phyloP scores from a whole-genome alignment of 768 basidiomycete species.

The Jaapia argillacea region DNA sequence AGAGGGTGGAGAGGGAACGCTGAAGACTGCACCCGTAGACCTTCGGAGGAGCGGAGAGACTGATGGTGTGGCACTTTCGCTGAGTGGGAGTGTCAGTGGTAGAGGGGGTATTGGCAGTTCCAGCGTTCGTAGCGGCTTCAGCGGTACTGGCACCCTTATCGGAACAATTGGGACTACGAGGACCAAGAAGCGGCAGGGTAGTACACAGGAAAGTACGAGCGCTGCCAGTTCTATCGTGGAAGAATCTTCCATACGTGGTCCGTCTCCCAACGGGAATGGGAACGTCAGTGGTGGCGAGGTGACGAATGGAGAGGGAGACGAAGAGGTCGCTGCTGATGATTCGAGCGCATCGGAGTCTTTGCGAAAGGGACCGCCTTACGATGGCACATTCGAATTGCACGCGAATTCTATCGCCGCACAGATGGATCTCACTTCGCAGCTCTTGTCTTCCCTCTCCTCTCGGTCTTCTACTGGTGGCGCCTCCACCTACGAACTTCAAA shows the following conservation, averaged over 20 bases:
- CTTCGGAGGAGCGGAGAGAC: constrained; percentile 39
- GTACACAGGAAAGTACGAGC: too few relatives aligned
- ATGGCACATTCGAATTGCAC: constrained; percentile 48
- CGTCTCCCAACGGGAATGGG: constrained; percentile 3
- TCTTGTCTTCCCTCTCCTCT: constrained; percentile 39
- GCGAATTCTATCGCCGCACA: constrained; percentile 67
- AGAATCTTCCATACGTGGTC: too few relatives aligned
- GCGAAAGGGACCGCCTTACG: constrained; percentile 41
- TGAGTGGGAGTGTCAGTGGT: too few relatives aligned
- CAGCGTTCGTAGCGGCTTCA: too few relatives aligned
- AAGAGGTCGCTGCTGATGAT: constrained; percentile 28
- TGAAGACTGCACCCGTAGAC: too few relatives aligned
- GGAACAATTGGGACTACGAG: too few relatives aligned
- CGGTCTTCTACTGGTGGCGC: constrained; percentile 19
- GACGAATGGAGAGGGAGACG: constrained; percentile 17
- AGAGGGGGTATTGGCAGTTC: too few relatives aligned
- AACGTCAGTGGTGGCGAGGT: constrained; percentile 5
- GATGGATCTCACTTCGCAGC: constrained; percentile 63
- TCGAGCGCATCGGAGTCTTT: constrained; percentile 33
- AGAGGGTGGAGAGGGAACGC: constrained; percentile 9
- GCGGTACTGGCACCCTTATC: too few relatives aligned
- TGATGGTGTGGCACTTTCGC: too few relatives aligned
- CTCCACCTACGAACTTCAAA: constrained; percentile 23
- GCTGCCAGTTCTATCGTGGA: too few relatives aligned
- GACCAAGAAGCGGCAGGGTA: too few relatives aligned